Conservation (phyloP, 1,139 yeast species). For the Pichia sp. region DNA sequence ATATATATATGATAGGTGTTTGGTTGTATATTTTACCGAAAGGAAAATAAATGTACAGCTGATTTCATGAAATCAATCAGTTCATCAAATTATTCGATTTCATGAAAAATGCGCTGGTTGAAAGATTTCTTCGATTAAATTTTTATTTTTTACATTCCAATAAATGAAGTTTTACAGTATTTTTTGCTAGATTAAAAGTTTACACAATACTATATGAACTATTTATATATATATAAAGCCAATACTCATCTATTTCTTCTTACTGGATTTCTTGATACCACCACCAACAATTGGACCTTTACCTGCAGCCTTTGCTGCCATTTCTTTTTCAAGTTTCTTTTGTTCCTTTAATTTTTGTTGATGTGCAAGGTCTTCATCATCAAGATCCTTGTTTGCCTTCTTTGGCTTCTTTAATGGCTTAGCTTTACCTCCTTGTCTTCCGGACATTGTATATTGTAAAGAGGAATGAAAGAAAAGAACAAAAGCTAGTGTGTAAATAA, state of each 20-base stretch:
- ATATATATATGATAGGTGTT: not conserved
- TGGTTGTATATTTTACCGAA: not conserved
- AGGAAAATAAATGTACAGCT: not conserved
- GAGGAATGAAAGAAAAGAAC: not conserved
- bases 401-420: conserved; percentile 65
- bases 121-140: not conserved
- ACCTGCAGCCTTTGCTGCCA: conserved; percentile 79
- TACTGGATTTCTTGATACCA: conserved; percentile 77
- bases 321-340: conserved; percentile 84
- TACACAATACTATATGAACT: not conserved
- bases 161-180: not conserved
- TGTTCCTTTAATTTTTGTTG: conserved; percentile 93
- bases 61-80: not conserved
- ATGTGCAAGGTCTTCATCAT: conserved; percentile 85
- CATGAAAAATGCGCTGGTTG: not conserved
- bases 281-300: conserved; percentile 93
- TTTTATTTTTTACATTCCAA: not conserved
- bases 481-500: not conserved
- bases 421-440: conserved; percentile 41
- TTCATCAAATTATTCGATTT: not conserved
- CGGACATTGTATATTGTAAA: conserved; percentile 34
- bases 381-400: conserved; percentile 65
- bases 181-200: not conserved
- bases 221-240: not conserved
- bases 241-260: conserved; percentile 20